Percentiles rank a stretch among this genome's conserved stretches.
phyloP scores from a whole-genome alignment of 192 early-diverging fungal species.

The Umbelopsis vinacea region DNA sequence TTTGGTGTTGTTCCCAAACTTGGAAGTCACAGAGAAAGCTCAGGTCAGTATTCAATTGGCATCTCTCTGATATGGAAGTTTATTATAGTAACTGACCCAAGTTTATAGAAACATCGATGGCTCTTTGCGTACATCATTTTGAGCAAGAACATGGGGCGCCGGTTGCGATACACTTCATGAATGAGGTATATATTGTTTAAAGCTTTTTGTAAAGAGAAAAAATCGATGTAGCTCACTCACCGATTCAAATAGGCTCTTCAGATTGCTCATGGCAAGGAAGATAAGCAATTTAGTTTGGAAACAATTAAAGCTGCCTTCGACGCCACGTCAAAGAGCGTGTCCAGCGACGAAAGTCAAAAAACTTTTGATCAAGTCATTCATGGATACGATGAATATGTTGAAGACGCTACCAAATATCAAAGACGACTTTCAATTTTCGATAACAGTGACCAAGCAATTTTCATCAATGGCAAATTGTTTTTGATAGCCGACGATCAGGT shows the following conservation, averaged over 20 bases:
- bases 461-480: slow-evolving; percentile 23
- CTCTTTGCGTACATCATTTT: slow-evolving; percentile 42
- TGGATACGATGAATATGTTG: slow-evolving; percentile 18
- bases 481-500: slow-evolving; percentile 4
- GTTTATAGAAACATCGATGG: slow-evolving; percentile 44
- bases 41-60: slow-evolving; percentile 42
- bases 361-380: slow-evolving; percentile 28
- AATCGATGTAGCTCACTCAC: neutral
- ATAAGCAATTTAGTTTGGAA: neutral
- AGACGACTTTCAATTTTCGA: neutral
- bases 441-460: slow-evolving; percentile 20
- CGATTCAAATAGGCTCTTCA: neutral
- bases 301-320: neutral
- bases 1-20: slow-evolving; percentile 84
- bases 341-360: neutral
- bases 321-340: neutral
- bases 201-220: neutral
- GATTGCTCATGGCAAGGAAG: neutral
- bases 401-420: neutral
- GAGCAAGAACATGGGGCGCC: slow-evolving; percentile 36
- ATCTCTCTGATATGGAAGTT: slow-evolving; percentile 8
- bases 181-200: slow-evolving; percentile 29
- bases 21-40: slow-evolving; percentile 39
- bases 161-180: slow-evolving; percentile 38
- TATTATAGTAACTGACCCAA: neutral